Percentiles rank a stretch among this genome's conserved stretches.
Evolutionary conservation across 2,329 filamentous ascomycete species (phyloP).

Genomic region (Scorias spongiosa): DNA sequence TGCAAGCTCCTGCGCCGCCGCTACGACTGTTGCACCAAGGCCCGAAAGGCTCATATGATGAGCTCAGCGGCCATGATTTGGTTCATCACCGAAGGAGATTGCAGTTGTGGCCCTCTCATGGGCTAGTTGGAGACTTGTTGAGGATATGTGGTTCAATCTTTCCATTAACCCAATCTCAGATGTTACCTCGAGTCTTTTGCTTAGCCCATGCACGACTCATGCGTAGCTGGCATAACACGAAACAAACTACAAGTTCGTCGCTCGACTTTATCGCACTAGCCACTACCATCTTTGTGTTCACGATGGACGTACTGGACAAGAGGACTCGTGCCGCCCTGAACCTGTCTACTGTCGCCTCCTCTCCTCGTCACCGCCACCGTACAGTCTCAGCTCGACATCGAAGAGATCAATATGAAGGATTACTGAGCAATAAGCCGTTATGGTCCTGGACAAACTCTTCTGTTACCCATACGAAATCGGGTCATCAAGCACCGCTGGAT

Average conservation of each 20-base stretch:
- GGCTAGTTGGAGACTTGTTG: constrained; percentile 11
- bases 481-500: constrained; percentile 7
- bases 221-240: constrained; percentile 3
- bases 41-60: constrained; percentile 10
- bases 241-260: constrained; percentile 5
- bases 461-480: background rate
- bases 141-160: constrained; percentile 15
- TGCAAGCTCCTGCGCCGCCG: constrained; percentile 5
- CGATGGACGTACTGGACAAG: constrained; percentile 14
- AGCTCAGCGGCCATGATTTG: constrained; percentile 10
- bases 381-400: background rate
- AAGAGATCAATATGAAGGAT: background rate
- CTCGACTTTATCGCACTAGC: constrained; percentile 25
- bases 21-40: constrained; percentile 9
- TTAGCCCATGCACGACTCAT: constrained; percentile 10
- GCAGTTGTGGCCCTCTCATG: constrained; percentile 12
- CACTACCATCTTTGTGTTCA: constrained; percentile 24
- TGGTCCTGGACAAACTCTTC: constrained; percentile 11
- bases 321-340: constrained; percentile 14
- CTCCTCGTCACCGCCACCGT: background rate
- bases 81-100: constrained; percentile 15
- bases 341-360: constrained; percentile 10
- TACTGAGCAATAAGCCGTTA: background rate
- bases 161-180: constrained; percentile 8
- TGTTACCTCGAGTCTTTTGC: constrained; percentile 16